phyloP scores from a whole-genome alignment of 1,284 basidiomycete species.

The Leccinum fuscescens region DNA sequence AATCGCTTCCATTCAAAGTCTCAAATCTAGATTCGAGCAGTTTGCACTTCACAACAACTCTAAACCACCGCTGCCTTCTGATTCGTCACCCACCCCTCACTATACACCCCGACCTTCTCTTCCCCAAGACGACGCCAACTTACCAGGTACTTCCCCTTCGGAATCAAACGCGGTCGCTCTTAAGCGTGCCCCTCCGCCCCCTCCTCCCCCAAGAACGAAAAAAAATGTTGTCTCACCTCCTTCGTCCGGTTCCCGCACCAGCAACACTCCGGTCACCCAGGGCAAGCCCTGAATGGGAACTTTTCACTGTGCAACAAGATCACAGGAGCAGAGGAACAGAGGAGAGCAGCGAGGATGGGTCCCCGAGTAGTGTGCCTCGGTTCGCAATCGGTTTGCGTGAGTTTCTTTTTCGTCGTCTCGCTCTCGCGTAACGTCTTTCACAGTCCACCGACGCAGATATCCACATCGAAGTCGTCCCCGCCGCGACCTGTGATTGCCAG shows the following conservation, averaged over 20 bases:
- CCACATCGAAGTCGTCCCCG: conserved; percentile 8
- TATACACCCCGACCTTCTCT: conserved; percentile 42
- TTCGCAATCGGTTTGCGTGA: conserved; percentile 54
- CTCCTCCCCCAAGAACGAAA: too few relatives aligned
- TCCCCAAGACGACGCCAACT: conserved; percentile 25
- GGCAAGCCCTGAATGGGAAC: conserved; percentile 25
- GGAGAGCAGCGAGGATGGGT: conserved; percentile 22
- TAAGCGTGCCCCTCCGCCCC: too few relatives aligned
- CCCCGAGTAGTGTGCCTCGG: conserved; percentile 39
- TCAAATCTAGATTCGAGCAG: conserved; percentile 66
- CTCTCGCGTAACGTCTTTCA: neutral
- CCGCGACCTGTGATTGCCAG: conserved; percentile 21
- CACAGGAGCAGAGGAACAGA: conserved; percentile 12
- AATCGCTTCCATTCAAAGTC: conserved; percentile 60
- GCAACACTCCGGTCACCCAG: conserved; percentile 23
- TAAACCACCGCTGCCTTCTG: conserved; percentile 23
- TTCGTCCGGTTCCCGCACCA: conserved; percentile 37
- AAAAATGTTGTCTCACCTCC: too few relatives aligned
- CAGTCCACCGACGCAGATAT: conserved; percentile 15
- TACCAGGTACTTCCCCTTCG: too few relatives aligned
- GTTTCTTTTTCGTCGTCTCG: conserved; percentile 26
- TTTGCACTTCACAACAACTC: conserved; percentile 24
- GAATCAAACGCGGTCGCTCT: too few relatives aligned
- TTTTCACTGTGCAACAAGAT: conserved; percentile 16
- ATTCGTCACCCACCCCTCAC: conserved; percentile 36